Base-by-base conservation (phyloP, 2,329 filamentous ascomycete genomes). In the Macroventuria anomochaeta region DNA sequence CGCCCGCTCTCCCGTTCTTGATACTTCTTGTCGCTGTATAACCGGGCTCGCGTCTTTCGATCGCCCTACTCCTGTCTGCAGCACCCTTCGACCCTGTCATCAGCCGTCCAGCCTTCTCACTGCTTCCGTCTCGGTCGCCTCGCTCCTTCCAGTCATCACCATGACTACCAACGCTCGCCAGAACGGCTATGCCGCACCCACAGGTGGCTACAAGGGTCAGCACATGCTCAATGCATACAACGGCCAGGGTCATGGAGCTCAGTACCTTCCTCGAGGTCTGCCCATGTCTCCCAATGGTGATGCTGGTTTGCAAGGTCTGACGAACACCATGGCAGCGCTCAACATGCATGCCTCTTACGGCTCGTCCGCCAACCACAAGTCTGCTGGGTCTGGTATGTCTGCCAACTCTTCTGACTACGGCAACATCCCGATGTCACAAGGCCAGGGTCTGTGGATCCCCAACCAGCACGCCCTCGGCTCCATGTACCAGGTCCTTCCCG, bases 371-470 rank as follows among this genome's bases (percentile, higher is more conserved):
- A 65, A 67, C 11, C 61, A 67, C 55, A 75, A 75, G 61, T 63
- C 72, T 21, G 63, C 59, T 23, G 62, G 60, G 25, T 71, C 72
- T 32, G 63, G 67, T 36, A 61, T 73, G 58, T 66, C 73, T 26
- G 64, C 57, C 20, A 62, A 57, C 44, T 72, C 71, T 3, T 70
- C 73, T 15, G 72, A 75, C 46, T 75, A 75, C 52, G 55, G 57
- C 55, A 68, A 63, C 33, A 55, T 74, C 7, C 65, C 63, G 12
- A 59, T 74, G n/a, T 50, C 67, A 15, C 72, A 73, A 37, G 67
- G 68, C n/a, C 73, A 76, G 46, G 70, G 71, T 23, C 59, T 74
- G 2, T 75, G 72, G 73, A 69, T 75, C 26, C 71, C 71, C 7
- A 72, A 71, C 43, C 71, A 75, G 54, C 69, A 70, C 54, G 62